Percentiles rank a stretch among this genome's conserved stretches.
Evolutionary conservation across 768 basidiomycete genomes (phyloP).

Genomic region (Collybia sp.): DNA sequence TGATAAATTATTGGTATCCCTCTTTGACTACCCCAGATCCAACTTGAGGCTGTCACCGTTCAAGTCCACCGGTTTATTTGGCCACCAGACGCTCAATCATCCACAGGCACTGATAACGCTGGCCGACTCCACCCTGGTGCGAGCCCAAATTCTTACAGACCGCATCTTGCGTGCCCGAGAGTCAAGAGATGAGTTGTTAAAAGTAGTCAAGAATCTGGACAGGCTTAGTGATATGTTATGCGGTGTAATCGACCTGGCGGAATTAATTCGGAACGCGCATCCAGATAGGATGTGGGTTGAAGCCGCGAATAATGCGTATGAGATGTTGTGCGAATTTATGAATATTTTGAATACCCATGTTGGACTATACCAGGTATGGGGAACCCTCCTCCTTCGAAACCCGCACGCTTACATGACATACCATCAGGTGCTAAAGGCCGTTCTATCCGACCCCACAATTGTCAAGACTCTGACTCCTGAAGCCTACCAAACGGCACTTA

Average conservation of each 20-base stretch:
- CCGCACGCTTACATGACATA: constrained; percentile 13
- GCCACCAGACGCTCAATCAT: constrained; percentile 65
- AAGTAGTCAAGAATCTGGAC: constrained; percentile 95
- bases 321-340: constrained; percentile 94
- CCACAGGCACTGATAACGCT: constrained; percentile 69
- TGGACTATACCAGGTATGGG: constrained; percentile 79
- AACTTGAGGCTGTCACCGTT: constrained; percentile 34
- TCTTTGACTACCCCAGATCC: constrained; percentile 64
- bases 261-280: constrained; percentile 90
- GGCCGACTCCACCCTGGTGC: constrained; percentile 73
- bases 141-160: constrained; percentile 78
- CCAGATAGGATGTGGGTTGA: constrained; percentile 82
- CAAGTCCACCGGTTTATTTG: constrained; percentile 77
- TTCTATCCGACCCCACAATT: constrained; percentile 64
- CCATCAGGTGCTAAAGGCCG: constrained; percentile 60
- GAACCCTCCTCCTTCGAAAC: constrained; percentile 5
- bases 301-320: constrained; percentile 84
- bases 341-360: constrained; percentile 94
- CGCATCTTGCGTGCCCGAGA: constrained; percentile 75
- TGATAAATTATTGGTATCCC: constrained; percentile 59
- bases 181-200: constrained; percentile 68
- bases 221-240: constrained; percentile 94
- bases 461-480: constrained; percentile 65
- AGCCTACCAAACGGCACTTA: constrained; percentile 82
- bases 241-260: constrained; percentile 94